Percentiles rank a stretch among this genome's conserved stretches.
Conservation (phyloP, 352 stramenopile species). For the Globisporangium megalacanthum region DNA sequence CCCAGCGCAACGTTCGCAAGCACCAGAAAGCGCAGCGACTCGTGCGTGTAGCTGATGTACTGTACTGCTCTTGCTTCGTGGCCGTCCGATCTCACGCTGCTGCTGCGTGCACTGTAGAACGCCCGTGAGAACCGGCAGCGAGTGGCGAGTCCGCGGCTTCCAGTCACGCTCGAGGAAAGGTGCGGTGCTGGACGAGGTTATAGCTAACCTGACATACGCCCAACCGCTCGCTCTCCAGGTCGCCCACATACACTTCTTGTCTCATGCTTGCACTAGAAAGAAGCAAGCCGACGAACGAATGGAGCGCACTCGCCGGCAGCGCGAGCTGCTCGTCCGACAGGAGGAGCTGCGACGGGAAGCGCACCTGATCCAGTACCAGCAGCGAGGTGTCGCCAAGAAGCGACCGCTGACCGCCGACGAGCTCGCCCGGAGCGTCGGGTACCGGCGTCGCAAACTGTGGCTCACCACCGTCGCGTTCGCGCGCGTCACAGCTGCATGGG, state of each 20-base stretch:
- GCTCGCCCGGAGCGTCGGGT: slow-evolving; percentile 24
- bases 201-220: not conserved
- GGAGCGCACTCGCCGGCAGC: slow-evolving; percentile 33
- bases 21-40: slow-evolving; percentile 13
- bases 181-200: slow-evolving; percentile 1
- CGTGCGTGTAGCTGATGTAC: not conserved
- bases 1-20: slow-evolving; percentile 17
- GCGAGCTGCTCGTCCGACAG: slow-evolving; percentile 33
- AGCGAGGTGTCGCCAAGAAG: slow-evolving; percentile 18
- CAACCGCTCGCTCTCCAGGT: too few species aligned
- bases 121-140: slow-evolving; percentile 55
- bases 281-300: slow-evolving; percentile 50
- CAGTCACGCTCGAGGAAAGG: slow-evolving; percentile 22
- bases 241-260: not conserved
- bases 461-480: slow-evolving; percentile 41
- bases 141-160: slow-evolving; percentile 19
- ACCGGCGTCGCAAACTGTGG: slow-evolving; percentile 44
- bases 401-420: slow-evolving; percentile 19
- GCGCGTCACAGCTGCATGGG: slow-evolving; percentile 26
- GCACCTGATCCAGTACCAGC: slow-evolving; percentile 33
- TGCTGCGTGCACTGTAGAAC: slow-evolving; percentile 28
- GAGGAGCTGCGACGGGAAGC: slow-evolving; percentile 31
- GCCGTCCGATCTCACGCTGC: not conserved
- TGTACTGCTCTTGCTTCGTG: not conserved
- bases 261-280: slow-evolving; percentile 38